phyloP scores from a whole-genome alignment of 805 yeast genomes.

The Candida coquimbonensis region DNA sequence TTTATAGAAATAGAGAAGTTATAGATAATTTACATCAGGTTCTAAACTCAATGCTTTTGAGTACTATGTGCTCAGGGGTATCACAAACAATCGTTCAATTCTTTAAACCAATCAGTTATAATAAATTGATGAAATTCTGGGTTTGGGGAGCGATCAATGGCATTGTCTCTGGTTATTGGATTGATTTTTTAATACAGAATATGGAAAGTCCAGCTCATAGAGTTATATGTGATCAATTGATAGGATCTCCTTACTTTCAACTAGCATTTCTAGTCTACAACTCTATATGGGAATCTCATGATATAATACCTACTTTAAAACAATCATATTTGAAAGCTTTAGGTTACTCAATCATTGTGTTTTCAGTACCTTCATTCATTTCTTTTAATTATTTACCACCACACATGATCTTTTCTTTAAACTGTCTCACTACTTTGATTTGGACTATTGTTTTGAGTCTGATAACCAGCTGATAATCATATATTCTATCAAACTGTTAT shows the following conservation, averaged over 20 bases:
- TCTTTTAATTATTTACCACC: slow-evolving; percentile 44
- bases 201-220: slow-evolving; percentile 32
- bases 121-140: slow-evolving; percentile 35
- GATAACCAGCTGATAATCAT: slow-evolving; percentile 6
- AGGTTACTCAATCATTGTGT: slow-evolving; percentile 45
- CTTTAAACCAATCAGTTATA: slow-evolving; percentile 15
- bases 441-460: slow-evolving; percentile 50
- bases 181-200: slow-evolving; percentile 35
- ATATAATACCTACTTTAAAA: slow-evolving; percentile 25
- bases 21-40: slow-evolving; percentile 19
- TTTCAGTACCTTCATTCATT: slow-evolving; percentile 52
- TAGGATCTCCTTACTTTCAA: slow-evolving; percentile 53
- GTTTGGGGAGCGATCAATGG: slow-evolving; percentile 61
- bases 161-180: slow-evolving; percentile 46
- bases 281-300: slow-evolving; percentile 49
- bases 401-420: slow-evolving; percentile 48
- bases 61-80: slow-evolving; percentile 18
- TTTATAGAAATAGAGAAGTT: slow-evolving; percentile 17
- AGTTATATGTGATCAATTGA: slow-evolving; percentile 44
- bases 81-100: slow-evolving; percentile 21
- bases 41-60: slow-evolving; percentile 19
- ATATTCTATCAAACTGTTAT: too few relatives aligned
- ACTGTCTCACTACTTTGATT: slow-evolving; percentile 47
- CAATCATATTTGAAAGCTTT: slow-evolving; percentile 39
- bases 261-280: slow-evolving; percentile 40